Base-by-base conservation (phyloP, 2,329 filamentous ascomycete genomes). In the Phaeosphaeriaceae sp. region DNA sequence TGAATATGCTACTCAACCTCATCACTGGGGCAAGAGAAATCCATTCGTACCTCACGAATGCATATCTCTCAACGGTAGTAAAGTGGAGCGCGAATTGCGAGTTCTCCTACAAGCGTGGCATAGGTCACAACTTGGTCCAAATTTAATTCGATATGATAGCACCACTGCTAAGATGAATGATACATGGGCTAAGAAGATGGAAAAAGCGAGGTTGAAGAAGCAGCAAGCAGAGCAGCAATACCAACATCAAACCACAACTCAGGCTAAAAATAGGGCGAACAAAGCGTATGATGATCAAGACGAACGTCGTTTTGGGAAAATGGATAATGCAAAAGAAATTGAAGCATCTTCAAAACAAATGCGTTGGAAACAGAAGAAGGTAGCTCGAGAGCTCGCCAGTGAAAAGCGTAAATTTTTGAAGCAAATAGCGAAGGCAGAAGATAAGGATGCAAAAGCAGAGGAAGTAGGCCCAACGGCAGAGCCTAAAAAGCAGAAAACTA, bases 31-130 rank as follows among this genome's bases (percentile, higher is more conserved):
- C 15, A 30, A 4, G 3, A 41, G 36, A 9, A 37, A 42, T 29
- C 44, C 44, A 3, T 41, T 41, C 30, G 23, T 18, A 2, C 44
- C 44, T 16, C 32, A 42, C 15, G 37, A 47, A 16, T 47, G 28
- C 13, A n/a, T 3, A 5, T 12, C 21, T 29, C 15, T 28, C 6
- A 30, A 29, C 29, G 37, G 21, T 3, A n/a, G 15, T 9, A 41
- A 37, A 15, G 23, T 41, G 3, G 37, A 41, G 7, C n/a, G 11
- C 7, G 37, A 47, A 18, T 29, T 47, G 20, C 18, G 37, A 9
- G 21, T 35, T 15, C 16, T 47, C 11, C n/a, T 47, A 11, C 37
- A 40, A n/a, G 38, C 38, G 11, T 42, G 37, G 44, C 35, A 47
- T 16, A 23, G 26, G 7, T 28, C 28, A 11, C 28, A 35, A 23